Conservation (phyloP, 345 rosid genomes). For the Gossypium anomalum region DNA sequence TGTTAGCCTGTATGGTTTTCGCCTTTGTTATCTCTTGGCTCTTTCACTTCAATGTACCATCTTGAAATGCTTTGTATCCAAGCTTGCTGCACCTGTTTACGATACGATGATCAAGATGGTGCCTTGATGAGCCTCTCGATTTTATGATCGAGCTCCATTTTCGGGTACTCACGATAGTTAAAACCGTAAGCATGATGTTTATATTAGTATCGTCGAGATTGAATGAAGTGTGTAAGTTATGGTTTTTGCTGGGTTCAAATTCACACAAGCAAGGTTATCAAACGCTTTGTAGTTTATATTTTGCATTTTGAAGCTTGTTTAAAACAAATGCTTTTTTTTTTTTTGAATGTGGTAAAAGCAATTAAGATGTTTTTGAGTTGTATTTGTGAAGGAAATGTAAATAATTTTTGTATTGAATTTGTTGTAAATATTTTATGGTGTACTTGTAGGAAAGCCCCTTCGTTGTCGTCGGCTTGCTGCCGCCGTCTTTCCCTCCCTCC, state of each 20-base stretch:
- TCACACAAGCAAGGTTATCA: conserved; percentile 1
- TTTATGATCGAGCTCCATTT: neutral
- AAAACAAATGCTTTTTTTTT: neutral
- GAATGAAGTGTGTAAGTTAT: neutral
- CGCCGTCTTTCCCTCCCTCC: no score
- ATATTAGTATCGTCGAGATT: neutral
- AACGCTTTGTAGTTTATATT: neutral
- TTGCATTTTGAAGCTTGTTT: no score
- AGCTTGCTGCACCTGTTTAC: neutral
- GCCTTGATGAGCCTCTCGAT: neutral
- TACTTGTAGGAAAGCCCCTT: no score
- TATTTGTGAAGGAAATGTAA: no score
- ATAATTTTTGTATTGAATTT: no score
- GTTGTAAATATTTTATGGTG: no score
- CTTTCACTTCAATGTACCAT: conserved; percentile 80
- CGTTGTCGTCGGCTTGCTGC: no score
- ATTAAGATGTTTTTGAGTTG: no score
- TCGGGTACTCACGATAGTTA: neutral
- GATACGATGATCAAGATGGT: conserved; percentile 5
- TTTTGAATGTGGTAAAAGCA: neutral
- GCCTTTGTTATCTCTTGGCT: conserved; percentile 96
- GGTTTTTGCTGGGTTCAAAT: neutral
- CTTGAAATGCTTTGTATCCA: conserved; percentile 15
- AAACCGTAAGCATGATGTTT: neutral
- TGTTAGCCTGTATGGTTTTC: conserved; percentile 86